Percentiles rank a stretch among this genome's conserved stretches.
Evolutionary conservation across 1,139 yeast species (phyloP).

Genomic region (Yamadazyma atmosphaerica): DNA sequence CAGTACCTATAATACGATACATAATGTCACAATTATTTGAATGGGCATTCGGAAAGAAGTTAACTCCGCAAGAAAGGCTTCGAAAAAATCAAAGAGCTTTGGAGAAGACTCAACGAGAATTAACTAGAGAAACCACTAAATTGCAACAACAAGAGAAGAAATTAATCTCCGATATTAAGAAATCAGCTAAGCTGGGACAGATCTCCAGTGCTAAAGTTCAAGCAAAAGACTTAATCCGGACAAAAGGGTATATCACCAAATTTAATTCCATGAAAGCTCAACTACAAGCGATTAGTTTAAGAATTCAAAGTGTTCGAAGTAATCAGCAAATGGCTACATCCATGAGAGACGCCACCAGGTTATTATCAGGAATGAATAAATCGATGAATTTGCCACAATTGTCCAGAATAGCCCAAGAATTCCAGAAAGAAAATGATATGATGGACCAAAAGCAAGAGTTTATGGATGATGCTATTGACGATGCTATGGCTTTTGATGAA

Average conservation of each 20-base stretch:
- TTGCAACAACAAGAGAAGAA: slow-evolving; percentile 91
- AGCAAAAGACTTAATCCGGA: slow-evolving; percentile 91
- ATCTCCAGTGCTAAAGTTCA: slow-evolving; percentile 88
- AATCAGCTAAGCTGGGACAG: slow-evolving; percentile 88
- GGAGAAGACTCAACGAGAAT: slow-evolving; percentile 91
- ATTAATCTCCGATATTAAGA: slow-evolving; percentile 79
- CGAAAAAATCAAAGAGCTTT: slow-evolving; percentile 94
- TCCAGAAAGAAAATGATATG: slow-evolving; percentile 88
- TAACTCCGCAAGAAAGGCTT: slow-evolving; percentile 92
- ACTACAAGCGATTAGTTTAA: slow-evolving; percentile 85
- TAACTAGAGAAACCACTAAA: slow-evolving; percentile 82
- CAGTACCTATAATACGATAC: not conserved
- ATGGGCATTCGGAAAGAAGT: slow-evolving; percentile 93
- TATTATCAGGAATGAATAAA: slow-evolving; percentile 83
- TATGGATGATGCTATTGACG: slow-evolving; percentile 98
- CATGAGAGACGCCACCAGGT: slow-evolving; percentile 92
- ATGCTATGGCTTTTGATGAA: slow-evolving; percentile 85
- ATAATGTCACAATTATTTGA: slow-evolving; percentile 50
- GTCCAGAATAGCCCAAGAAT: slow-evolving; percentile 89
- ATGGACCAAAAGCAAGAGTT: slow-evolving; percentile 99
- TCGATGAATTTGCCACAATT: slow-evolving; percentile 89
- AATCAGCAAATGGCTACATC: slow-evolving; percentile 95
- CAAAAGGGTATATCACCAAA: slow-evolving; percentile 78
- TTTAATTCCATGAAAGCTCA: slow-evolving; percentile 95
- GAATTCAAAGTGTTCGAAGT: slow-evolving; percentile 88